Base-by-base conservation (phyloP, 306 rosid genomes). In the Neltuma alba region DNA sequence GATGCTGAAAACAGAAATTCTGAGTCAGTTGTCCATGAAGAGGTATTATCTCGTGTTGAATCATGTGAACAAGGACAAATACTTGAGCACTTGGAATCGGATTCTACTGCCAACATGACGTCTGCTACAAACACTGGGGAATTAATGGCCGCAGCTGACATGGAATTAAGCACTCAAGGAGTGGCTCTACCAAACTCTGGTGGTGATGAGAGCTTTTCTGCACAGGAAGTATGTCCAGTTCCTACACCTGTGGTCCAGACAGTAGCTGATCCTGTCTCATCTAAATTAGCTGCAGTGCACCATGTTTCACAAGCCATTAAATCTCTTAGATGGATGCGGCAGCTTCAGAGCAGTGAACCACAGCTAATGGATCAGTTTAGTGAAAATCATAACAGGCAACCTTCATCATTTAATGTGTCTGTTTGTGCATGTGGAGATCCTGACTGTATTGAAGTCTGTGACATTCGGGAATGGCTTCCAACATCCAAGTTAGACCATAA, bases 251-350 rank as follows among this genome's bases (percentile, higher is more conserved):
- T 91, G 83, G 92, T 89, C 82, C 97, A 89, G 79, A 87, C 91
- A n/a, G 90, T 91, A 74, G 87, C 97, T 69, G 99, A 91, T 88
- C 99, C 97, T 79, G 89, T 94, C 80, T 94, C 97, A 67, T 88
- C 97, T 11, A 94, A 91, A 86, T 85, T 94, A 57, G 97, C 97
- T 60, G 99, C 99, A 21, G 91, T 94, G 70, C 99, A 94, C 87
- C 99, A 94, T 84, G 95, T 94, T 84, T 94, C 97, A 75, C 99
- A 91, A 86, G 99, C 99, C 70, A 94, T 94, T 68, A 94, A 94
- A 86, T 94, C 99, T 83, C 89, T 94, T 66, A 86, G 97, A 84
- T 89, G 93, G 97, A 89, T 89, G 95, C 94, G 97, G 74, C 93
- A 91, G 86, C 89, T 91, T 77, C 99, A 92, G 79, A 87, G 89